phyloP scores from a whole-genome alignment of 2,329 filamentous ascomycete genomes.

The Macrophomina phaseolina region DNA sequence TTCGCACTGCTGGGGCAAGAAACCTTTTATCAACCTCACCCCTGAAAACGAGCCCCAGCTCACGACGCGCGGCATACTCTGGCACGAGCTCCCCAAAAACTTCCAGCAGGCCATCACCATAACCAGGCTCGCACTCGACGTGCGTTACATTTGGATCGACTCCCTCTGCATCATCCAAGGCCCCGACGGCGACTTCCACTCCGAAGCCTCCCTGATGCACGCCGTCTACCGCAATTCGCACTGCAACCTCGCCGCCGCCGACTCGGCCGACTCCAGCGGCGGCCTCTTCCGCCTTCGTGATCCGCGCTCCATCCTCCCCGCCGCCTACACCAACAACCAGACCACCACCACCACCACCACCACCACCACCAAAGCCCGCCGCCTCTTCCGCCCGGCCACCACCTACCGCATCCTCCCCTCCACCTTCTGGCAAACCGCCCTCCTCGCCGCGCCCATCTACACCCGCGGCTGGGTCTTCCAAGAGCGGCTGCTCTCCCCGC shows the following conservation, averaged over 20 bases:
- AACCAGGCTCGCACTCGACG: slow-evolving; percentile 24
- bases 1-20: slow-evolving; percentile 37
- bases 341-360: slow-evolving; percentile 30
- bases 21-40: slow-evolving; percentile 28
- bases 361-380: slow-evolving; percentile 30
- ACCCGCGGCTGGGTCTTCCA: slow-evolving; percentile 38
- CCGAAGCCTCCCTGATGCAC: slow-evolving; percentile 36
- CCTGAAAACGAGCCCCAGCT: slow-evolving; percentile 19
- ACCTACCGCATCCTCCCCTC: slow-evolving; percentile 33
- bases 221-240: slow-evolving; percentile 38
- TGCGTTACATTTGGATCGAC: slow-evolving; percentile 33
- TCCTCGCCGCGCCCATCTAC: slow-evolving; percentile 34
- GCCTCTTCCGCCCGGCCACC: slow-evolving; percentile 28
- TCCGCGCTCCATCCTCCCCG: slow-evolving; percentile 30
- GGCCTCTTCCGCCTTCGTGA: slow-evolving; percentile 35
- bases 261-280: slow-evolving; percentile 32
- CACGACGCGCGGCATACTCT: slow-evolving; percentile 29
- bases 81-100: slow-evolving; percentile 32
- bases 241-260: slow-evolving; percentile 39
- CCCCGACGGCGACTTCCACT: slow-evolving; percentile 31
- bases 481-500: slow-evolving; percentile 39
- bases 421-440: slow-evolving; percentile 34
- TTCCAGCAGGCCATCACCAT: slow-evolving; percentile 37
- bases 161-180: slow-evolving; percentile 31
- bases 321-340: slow-evolving; percentile 20